Evolutionary conservation across 1,139 yeast genomes (phyloP).

Genomic region (Chernovozyma aurita): DNA sequence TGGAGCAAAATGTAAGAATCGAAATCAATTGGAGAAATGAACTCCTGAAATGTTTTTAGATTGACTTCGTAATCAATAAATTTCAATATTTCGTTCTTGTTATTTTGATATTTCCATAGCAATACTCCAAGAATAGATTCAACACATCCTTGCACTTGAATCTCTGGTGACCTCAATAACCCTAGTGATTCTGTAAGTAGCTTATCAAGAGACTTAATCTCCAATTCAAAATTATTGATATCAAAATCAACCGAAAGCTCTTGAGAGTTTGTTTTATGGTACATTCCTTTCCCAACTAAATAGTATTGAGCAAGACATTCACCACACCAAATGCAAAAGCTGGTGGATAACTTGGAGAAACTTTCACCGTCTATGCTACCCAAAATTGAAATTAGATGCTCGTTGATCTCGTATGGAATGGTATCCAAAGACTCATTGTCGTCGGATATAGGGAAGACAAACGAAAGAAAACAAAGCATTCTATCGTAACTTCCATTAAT

Average conservation of each 20-base stretch:
- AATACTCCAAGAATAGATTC: constrained; percentile 39
- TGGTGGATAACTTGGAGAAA: constrained; percentile 3
- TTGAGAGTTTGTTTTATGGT: constrained; percentile 5
- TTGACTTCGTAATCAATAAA: constrained; percentile 15
- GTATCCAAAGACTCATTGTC: no score
- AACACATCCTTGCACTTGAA: constrained; percentile 22
- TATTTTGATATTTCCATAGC: constrained; percentile 16
- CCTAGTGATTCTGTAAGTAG: constrained; percentile 6
- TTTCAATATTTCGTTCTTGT: constrained; percentile 13
- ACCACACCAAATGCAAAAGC: constrained; percentile 38
- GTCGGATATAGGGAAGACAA: constrained; percentile 11
- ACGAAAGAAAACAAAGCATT: constrained; percentile 16
- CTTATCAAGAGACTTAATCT: constrained; percentile 13
- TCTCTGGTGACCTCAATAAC: constrained; percentile 6
- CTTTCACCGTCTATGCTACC: constrained; percentile 9
- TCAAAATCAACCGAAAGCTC: constrained; percentile 10
- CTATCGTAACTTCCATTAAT: constrained; percentile 5
- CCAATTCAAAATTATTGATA: constrained; percentile 8
- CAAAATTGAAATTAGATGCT: constrained; percentile 19
- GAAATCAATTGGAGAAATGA: constrained; percentile 29
- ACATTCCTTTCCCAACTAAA: constrained; percentile 13
- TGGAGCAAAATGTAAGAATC: constrained; percentile 29
- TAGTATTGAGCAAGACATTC: constrained; percentile 40
- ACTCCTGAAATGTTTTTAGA: constrained; percentile 11
- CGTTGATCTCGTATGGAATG: background rate